These are phyloP conservation scores for Cyclostephanos invisitatus DNA, from an alignment of 108 stramenopile genomes.

Conservation along the genomic window DNA sequence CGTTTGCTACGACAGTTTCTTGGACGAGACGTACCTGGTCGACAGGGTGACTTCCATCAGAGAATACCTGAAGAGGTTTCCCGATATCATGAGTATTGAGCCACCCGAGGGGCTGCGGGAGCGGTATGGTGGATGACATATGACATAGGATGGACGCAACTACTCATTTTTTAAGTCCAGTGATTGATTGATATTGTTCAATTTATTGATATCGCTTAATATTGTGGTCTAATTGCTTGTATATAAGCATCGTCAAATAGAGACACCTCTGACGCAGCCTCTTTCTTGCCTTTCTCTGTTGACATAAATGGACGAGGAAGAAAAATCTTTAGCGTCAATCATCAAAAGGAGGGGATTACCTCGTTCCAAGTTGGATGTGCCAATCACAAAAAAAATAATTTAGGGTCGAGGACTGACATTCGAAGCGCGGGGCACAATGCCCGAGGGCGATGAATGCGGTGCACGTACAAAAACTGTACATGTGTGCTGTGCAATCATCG, in stretches of 20 bases:
- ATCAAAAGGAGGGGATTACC: too few species aligned
- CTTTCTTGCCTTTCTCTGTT: too few species aligned
- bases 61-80: conserved; percentile 62
- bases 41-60: conserved; percentile 75
- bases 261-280: too few species aligned
- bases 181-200: neutral
- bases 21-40: conserved; percentile 79
- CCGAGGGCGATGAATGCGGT: neutral
- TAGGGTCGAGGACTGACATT: conserved; percentile 32
- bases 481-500: conserved; percentile 8
- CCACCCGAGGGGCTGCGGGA: conserved; percentile 54
- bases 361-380: neutral
- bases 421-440: conserved; percentile 20
- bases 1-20: conserved; percentile 66
- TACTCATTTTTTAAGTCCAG: neutral
- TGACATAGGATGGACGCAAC: conserved; percentile 9
- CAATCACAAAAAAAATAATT: conserved; percentile 1
- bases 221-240: too few species aligned
- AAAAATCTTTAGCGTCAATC: too few species aligned
- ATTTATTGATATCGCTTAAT: neutral
- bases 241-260: too few species aligned
- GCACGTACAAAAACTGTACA: conserved; percentile 20
- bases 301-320: too few species aligned
- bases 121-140: conserved; percentile 62
- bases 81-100: conserved; percentile 49